phyloP scores from a whole-genome alignment of 1,284 basidiomycete genomes.

The Ustilago vetiveriae region DNA sequence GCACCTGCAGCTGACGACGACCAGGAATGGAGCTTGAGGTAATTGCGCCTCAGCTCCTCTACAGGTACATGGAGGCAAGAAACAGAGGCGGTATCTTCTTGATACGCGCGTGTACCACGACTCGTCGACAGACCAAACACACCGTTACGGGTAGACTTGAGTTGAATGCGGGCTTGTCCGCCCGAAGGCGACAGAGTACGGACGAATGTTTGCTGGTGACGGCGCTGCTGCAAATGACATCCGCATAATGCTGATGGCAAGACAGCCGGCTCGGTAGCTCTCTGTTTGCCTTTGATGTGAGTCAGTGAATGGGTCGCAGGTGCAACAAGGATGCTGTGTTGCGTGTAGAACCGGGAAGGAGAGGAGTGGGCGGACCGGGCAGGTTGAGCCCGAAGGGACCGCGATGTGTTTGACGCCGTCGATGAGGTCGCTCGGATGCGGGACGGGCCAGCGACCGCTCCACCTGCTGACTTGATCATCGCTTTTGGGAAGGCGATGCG shows the following conservation, averaged over 20 bases:
- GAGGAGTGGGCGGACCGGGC: slow-evolving; percentile 1
- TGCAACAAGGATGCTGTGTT: no score
- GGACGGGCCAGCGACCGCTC: slow-evolving; percentile 40
- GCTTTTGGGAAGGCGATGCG: background rate
- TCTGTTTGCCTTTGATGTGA: slow-evolving; percentile 25
- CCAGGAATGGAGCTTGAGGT: slow-evolving; percentile 33
- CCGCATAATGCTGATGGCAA: background rate
- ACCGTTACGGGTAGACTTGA: slow-evolving; percentile 38
- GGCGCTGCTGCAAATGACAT: slow-evolving; percentile 14
- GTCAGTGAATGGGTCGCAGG: background rate
- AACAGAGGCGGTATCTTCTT: slow-evolving; percentile 62
- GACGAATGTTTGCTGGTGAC: slow-evolving; percentile 35
- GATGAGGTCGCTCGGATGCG: slow-evolving; percentile 16
- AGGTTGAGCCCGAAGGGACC: background rate
- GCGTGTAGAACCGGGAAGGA: background rate
- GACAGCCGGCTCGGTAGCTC: slow-evolving; percentile 8
- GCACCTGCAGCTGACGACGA: slow-evolving; percentile 23
- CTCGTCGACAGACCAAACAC: slow-evolving; percentile 53
- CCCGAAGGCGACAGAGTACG: slow-evolving; percentile 38
- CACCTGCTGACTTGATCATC: slow-evolving; percentile 34
- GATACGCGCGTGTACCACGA: slow-evolving; percentile 58
- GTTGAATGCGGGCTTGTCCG: slow-evolving; percentile 38
- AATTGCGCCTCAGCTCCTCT: slow-evolving; percentile 46
- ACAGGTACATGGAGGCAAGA: slow-evolving; percentile 58
- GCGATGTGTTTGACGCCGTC: slow-evolving; percentile 1